Evolutionary conservation across 495 filamentous ascomycete species (phyloP).

Genomic region (Aspergillus kassunensis): DNA sequence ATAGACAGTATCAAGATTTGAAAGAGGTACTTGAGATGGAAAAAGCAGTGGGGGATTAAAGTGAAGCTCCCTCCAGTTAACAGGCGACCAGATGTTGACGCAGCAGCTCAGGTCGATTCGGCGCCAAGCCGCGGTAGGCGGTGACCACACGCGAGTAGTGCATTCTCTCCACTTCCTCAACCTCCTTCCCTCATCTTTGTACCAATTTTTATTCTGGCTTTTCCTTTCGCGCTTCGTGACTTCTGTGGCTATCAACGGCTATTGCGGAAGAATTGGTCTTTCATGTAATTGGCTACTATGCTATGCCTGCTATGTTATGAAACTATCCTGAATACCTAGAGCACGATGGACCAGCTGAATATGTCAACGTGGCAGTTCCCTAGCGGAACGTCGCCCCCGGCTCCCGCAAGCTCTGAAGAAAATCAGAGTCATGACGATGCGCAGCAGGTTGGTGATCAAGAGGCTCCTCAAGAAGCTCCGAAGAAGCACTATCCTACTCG

Average conservation of each 20-base stretch:
- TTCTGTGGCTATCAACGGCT: neutral
- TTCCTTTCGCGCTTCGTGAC: slow-evolving; percentile 5
- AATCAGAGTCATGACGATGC: slow-evolving; percentile 16
- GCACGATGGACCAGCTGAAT: slow-evolving; percentile 17
- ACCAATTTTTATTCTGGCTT: slow-evolving; percentile 16
- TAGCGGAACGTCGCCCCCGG: slow-evolving; percentile 6
- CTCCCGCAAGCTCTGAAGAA: slow-evolving; percentile 5
- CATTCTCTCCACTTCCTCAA: slow-evolving; percentile 12
- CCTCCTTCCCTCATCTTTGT: slow-evolving; percentile 14
- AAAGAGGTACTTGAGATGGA: slow-evolving; percentile 15
- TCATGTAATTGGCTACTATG: slow-evolving; percentile 14
- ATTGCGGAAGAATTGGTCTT: neutral
- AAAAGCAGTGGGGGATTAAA: slow-evolving; percentile 7
- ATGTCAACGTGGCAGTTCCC: slow-evolving; percentile 26
- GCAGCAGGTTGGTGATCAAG: slow-evolving; percentile 16
- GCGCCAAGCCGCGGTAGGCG: slow-evolving; percentile 22
- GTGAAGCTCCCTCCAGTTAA: slow-evolving; percentile 19
- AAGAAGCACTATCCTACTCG: slow-evolving; percentile 60
- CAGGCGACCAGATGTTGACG: slow-evolving; percentile 36
- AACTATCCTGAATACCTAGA: slow-evolving; percentile 2
- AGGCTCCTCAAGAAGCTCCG: slow-evolving; percentile 22
- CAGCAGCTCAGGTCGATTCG: slow-evolving; percentile 26
- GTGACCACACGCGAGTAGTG: slow-evolving; percentile 25
- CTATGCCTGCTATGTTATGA: slow-evolving; percentile 15
- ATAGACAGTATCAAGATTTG: slow-evolving; percentile 7